These are phyloP conservation scores for Roridomyces roridus DNA, from an alignment of 768 basidiomycete species.

Conservation along the genomic window DNA sequence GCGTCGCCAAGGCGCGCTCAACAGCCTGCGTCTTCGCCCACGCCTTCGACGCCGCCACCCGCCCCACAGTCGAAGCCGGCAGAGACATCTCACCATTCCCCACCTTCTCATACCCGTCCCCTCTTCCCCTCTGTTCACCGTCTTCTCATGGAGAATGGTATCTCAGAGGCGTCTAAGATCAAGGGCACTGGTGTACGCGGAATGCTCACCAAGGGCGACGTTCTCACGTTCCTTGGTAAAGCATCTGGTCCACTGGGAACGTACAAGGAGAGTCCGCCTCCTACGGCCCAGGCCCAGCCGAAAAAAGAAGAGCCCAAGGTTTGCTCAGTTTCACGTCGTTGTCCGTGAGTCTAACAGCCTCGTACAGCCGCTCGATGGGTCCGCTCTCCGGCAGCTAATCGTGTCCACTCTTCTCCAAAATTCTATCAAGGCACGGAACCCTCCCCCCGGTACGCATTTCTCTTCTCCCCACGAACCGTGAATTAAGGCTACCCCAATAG, in stretches of 20 bases:
- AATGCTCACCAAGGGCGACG: conserved; percentile 96
- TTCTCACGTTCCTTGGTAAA: conserved; percentile 84
- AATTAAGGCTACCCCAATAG: conserved; percentile 37
- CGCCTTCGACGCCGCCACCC: conserved; percentile 35
- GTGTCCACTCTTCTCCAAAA: conserved; percentile 63
- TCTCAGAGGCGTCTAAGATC: conserved; percentile 68
- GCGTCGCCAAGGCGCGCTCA: conserved; percentile 32
- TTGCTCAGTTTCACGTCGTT: background rate
- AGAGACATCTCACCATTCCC: conserved; percentile 36
- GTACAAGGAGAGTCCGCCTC: conserved; percentile 54
- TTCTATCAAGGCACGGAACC: conserved; percentile 55
- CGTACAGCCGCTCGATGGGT: conserved; percentile 62
- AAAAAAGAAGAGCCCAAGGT: conserved; percentile 50
- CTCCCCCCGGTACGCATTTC: conserved; percentile 44
- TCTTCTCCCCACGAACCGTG: background rate
- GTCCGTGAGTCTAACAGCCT: background rate
- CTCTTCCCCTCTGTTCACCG: conserved; percentile 92
- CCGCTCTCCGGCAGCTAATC: conserved; percentile 69
- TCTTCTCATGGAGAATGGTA: conserved; percentile 68
- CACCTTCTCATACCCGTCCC: conserved; percentile 64
- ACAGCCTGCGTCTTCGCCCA: conserved; percentile 26
- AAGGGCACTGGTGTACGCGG: conserved; percentile 91
- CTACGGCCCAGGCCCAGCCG: conserved; percentile 37
- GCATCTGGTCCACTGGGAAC: conserved; percentile 81
- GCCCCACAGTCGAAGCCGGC: conserved; percentile 35